Evolutionary conservation across 2,329 filamentous ascomycete genomes (phyloP).

Genomic region (Epichloe bromicola): DNA sequence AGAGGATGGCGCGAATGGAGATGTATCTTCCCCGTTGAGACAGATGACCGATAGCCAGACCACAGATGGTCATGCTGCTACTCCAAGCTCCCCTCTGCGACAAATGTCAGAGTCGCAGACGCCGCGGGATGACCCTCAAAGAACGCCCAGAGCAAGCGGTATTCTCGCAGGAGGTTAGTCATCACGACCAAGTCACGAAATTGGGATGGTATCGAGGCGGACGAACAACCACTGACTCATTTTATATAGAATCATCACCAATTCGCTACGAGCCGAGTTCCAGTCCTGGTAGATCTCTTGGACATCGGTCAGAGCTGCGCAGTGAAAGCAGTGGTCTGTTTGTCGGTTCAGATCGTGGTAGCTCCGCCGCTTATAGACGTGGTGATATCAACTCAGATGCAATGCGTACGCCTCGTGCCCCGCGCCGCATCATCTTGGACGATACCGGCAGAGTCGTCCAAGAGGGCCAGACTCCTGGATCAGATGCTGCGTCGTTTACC

Average conservation of each 20-base stretch:
- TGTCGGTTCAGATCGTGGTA: constrained; percentile 49
- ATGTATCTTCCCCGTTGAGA: constrained; percentile 40
- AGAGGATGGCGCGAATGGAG: constrained; percentile 19
- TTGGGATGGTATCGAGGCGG: background rate
- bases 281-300: constrained; percentile 56
- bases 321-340: constrained; percentile 84
- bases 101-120: constrained; percentile 47
- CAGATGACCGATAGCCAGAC: constrained; percentile 46
- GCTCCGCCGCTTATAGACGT: constrained; percentile 44
- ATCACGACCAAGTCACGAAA: background rate
- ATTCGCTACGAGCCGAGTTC: constrained; percentile 86
- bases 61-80: constrained; percentile 23
- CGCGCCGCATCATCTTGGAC: constrained; percentile 45
- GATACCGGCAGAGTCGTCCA: constrained; percentile 44
- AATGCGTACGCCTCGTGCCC: constrained; percentile 38
- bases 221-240: constrained; percentile 5
- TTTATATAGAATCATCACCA: constrained; percentile 66
- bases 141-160: constrained; percentile 57
- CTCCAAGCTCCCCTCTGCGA: constrained; percentile 46
- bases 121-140: constrained; percentile 38
- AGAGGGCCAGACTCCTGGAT: constrained; percentile 36
- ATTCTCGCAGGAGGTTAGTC: constrained; percentile 48
- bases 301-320: constrained; percentile 56
- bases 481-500: constrained; percentile 47
- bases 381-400: constrained; percentile 81